Evolutionary conservation across 768 basidiomycete genomes (phyloP).

Genomic region (Kondoa malvinella): DNA sequence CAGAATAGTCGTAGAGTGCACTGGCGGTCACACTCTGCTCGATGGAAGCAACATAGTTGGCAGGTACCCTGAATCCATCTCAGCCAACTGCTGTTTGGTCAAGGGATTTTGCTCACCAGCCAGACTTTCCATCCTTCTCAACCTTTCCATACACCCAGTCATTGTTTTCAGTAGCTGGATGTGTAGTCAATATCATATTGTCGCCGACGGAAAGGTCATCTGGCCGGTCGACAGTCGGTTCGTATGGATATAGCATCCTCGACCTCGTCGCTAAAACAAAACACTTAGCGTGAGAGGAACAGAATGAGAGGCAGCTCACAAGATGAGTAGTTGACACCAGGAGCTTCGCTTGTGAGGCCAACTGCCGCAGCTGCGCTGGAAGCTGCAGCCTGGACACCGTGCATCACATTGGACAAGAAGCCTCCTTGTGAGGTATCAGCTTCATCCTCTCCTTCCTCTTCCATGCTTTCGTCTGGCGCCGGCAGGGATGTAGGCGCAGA

Average conservation of each 20-base stretch:
- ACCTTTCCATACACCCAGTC: conserved; percentile 67
- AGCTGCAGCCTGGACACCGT: conserved; percentile 35
- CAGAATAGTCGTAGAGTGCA: conserved; percentile 63
- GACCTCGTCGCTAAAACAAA: conserved; percentile 50
- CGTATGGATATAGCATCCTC: conserved; percentile 65
- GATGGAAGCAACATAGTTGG: conserved; percentile 4
- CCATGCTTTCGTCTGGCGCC: conserved; percentile 36
- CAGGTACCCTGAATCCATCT: conserved; percentile 43
- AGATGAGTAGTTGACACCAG: conserved; percentile 29
- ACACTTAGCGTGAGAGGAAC: not conserved
- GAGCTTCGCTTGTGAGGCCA: not conserved
- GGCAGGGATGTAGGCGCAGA: conserved; percentile 29
- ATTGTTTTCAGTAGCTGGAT: conserved; percentile 60
- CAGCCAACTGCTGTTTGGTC: conserved; percentile 73
- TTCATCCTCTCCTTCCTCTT: conserved; percentile 42
- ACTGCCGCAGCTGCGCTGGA: conserved; percentile 32
- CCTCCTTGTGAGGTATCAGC: conserved; percentile 9
- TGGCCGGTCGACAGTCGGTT: conserved; percentile 49
- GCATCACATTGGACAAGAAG: conserved; percentile 12
- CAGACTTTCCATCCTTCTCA: conserved; percentile 38
- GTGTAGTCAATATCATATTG: conserved; percentile 57
- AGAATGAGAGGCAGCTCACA: conserved; percentile 26
- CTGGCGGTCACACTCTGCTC: conserved; percentile 37
- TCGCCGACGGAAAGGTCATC: conserved; percentile 78
- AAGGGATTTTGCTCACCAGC: conserved; percentile 61